phyloP scores from a whole-genome alignment of 306 rosid species.

The Erythrophleum fordii region DNA sequence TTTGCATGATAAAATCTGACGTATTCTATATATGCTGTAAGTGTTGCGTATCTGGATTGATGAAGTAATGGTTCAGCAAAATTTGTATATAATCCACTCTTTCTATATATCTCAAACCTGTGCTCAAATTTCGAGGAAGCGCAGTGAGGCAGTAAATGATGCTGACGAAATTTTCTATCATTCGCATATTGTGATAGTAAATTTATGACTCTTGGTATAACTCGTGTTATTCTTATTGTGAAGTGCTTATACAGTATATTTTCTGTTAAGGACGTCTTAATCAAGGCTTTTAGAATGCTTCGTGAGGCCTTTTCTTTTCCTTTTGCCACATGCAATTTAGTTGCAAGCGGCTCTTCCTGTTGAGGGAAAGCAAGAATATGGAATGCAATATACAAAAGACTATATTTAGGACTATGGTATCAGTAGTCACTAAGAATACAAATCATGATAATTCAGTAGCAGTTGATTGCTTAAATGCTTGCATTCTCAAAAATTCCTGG shows the following conservation, averaged over 20 bases:
- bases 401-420: neutral
- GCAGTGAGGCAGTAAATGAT: constrained; percentile 4
- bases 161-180: neutral
- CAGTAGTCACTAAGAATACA: neutral
- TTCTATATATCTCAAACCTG: neutral
- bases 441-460: neutral
- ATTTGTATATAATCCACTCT: constrained; percentile 27
- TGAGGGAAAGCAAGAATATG: neutral
- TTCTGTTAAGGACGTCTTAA: neutral
- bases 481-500: neutral
- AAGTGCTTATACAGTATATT: neutral
- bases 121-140: neutral
- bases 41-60: constrained; percentile 3
- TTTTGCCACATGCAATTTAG: neutral
- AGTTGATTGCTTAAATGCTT: constrained; percentile 11
- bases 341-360: neutral
- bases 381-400: neutral
- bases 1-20: constrained; percentile 25
- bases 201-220: neutral
- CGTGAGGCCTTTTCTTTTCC: neutral
- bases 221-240: neutral
- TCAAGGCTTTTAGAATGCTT: neutral
- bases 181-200: neutral
- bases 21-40: constrained; percentile 29
- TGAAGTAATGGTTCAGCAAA: neutral